phyloP scores from a whole-genome alignment of 805 yeast genomes.

The Kodamaea jinghongensis region DNA sequence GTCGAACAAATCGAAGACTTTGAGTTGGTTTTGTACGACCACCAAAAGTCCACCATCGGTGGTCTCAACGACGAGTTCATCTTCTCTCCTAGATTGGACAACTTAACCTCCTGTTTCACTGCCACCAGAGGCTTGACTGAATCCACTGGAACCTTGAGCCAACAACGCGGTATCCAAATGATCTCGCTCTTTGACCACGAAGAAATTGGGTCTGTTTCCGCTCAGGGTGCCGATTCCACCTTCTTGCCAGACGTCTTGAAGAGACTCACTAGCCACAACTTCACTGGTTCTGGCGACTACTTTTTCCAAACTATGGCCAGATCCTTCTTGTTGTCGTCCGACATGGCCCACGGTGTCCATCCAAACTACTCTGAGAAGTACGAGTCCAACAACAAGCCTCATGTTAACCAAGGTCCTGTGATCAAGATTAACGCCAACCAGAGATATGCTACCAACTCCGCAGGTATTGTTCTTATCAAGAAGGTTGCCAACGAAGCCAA shows the following conservation, averaged over 20 bases:
- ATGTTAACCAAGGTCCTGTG: constrained; percentile 85
- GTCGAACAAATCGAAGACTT: constrained; percentile 77
- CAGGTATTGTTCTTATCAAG: constrained; percentile 78
- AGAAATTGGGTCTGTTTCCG: constrained; percentile 89
- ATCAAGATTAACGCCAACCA: constrained; percentile 93
- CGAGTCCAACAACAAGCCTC: constrained; percentile 77
- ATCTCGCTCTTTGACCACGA: constrained; percentile 92
- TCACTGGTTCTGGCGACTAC: constrained; percentile 20
- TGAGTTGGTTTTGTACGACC: constrained; percentile 81
- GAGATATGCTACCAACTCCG: constrained; percentile 89
- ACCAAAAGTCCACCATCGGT: constrained; percentile 79
- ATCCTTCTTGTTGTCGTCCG: constrained; percentile 88
- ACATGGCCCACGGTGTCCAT: constrained; percentile 96
- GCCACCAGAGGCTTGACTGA: constrained; percentile 70
- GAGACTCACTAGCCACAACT: constrained; percentile 50
- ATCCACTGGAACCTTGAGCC: constrained; percentile 42
- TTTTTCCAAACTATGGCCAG: constrained; percentile 61
- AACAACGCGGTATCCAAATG: constrained; percentile 61
- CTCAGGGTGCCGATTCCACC: constrained; percentile 95
- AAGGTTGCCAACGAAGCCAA: constrained; percentile 61
- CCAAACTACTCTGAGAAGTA: constrained; percentile 82
- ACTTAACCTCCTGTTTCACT: constrained; percentile 82
- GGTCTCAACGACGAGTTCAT: constrained; percentile 89
- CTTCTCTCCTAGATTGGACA: constrained; percentile 89
- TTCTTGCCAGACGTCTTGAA: constrained; percentile 76